Base-by-base conservation (phyloP, 2,329 filamentous ascomycete species). In the Claviceps maximensis region DNA sequence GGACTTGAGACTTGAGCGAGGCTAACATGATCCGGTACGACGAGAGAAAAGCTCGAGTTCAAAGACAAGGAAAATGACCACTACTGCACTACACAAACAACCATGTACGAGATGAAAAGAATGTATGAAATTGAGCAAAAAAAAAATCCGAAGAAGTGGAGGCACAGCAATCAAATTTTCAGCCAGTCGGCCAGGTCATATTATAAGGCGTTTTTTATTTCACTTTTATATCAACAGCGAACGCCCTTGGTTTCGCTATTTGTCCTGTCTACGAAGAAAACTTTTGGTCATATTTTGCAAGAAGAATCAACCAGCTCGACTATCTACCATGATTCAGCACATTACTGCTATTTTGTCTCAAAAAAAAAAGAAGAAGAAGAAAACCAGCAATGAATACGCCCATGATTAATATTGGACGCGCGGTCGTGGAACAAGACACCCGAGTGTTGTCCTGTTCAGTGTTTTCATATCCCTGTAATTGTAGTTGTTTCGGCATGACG, bases 51-150 rank as follows among this genome's bases (percentile, higher is more conserved):
- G 15, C 31, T 25, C 15, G 25, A 25, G 45, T 47, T 4, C 17
- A 38, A 19, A 38, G 15, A 29, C 5, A 42, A 42, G 17, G 17
- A 51, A 23, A 19, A 45, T 36, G 31, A 12, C 12, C 7, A 9
- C 17, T 10, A 33, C 27, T 21, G 42, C 33, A 29, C 12, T 15
- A 51, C 50, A 33, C 41, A 51, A 21, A 17, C 25, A 13, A 10
- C 19, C 41, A 51, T 51, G 50, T 51, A 51, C 42, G 15, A 51
- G 49, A 31, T 33, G 49, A 36, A 45, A 21, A 45, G 10, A 12
- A 12, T 8, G 21, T 50, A 25, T 25, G 49, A 40, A 45, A 36
- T 3, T 21, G n/a, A 36, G 29, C 10, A 12, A 12, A 33, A 33
- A 33, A 33, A 10, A 10, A 29, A 29, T 12, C 31, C 7, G 3